Evolutionary conservation across 441 rosid species (phyloP), one percentile per base, ranked within the genome.

Genomic region (Pelargonium myrrhifolium): DNA sequence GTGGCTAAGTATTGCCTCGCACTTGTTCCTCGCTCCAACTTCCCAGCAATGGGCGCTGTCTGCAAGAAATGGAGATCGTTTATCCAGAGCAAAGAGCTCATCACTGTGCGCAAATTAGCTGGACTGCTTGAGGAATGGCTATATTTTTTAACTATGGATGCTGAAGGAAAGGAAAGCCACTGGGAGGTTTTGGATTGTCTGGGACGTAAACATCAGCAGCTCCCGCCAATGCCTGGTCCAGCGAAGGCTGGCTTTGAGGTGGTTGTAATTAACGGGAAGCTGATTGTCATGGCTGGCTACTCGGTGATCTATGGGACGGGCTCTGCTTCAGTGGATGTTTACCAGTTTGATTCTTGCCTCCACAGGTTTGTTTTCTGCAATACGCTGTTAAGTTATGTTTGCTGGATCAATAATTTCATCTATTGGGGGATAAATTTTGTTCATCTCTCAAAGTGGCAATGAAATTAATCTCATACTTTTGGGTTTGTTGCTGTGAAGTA

Each of bases 51-150:
- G 93, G 98, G 94, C 15, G 75, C 86, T 72, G 98, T 94, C 53
- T 87, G 89, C 79, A 94, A 81, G 89, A 89, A 81, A 76, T 94
- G 99, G 99, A 86, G 99, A 75, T 83, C 85, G 9, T 83, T 85
- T 77, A 82, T 94, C 51, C 85, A 67, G 71, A 94, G 93, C 86
- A 85, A 81, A 79, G 99, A 94, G 73, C 92, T 92, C 82, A 80
- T 89, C 9, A 74, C 78, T 0, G 92, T 87, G 53, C 70, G 99
- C 69, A 95, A 80, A 78, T 77, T 86, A 49, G 96, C 91, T 14
- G 89, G 88, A 65, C 67, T 87, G 79, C 84, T 85, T 56, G 93
- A 95, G 82, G 97, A 95, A 77, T 87, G 96, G 97, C 85, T 95
- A 0, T 95, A 84, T 75, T 83, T 92, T 68, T 78, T 94, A 67